A percentile compares a stretch with the other conserved stretches of the same genome.
phyloP scores from a whole-genome alignment of 106 monocot genomes.

The Hemerocallis citrina region DNA sequence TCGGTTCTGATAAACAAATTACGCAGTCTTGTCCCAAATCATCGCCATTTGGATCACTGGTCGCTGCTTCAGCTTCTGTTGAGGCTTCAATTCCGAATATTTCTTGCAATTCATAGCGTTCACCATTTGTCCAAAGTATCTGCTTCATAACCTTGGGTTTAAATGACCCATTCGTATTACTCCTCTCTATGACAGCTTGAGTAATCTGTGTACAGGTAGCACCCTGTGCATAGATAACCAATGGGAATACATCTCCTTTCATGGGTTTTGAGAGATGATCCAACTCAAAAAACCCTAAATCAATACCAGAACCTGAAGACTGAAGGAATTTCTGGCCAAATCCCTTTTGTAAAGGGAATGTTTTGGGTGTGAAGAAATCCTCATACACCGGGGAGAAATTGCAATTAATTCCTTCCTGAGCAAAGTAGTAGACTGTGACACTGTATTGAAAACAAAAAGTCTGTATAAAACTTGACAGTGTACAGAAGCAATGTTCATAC shows the following conservation, averaged over 20 bases:
- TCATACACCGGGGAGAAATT: slow-evolving; percentile 33
- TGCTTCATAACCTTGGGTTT: slow-evolving; percentile 71
- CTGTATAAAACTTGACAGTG: not conserved
- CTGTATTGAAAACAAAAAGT: slow-evolving; percentile 19
- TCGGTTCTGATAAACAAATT: slow-evolving; percentile 82
- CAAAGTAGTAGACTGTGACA: slow-evolving; percentile 90
- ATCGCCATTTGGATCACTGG: slow-evolving; percentile 17
- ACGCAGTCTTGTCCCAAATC: slow-evolving; percentile 85
- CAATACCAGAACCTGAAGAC: slow-evolving; percentile 68
- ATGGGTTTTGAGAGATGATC: slow-evolving; percentile 69
- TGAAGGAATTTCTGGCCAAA: slow-evolving; percentile 65
- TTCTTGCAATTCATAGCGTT: slow-evolving; percentile 78
- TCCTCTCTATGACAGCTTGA: slow-evolving; percentile 63
- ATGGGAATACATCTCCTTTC: slow-evolving; percentile 52
- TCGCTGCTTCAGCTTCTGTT: slow-evolving; percentile 16
- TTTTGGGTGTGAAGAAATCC: slow-evolving; percentile 37
- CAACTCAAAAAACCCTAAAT: slow-evolving; percentile 73
- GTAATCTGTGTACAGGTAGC: slow-evolving; percentile 59
- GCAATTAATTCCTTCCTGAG: slow-evolving; percentile 58
- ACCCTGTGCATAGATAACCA: slow-evolving; percentile 59
- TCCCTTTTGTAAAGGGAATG: slow-evolving; percentile 51
- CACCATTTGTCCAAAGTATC: slow-evolving; percentile 61
- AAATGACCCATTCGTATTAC: slow-evolving; percentile 33
- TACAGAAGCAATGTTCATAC: not conserved
- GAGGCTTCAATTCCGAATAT: slow-evolving; percentile 62